phyloP scores from a whole-genome alignment of 2,329 filamentous ascomycete species.

The Apiospora malaysiana region DNA sequence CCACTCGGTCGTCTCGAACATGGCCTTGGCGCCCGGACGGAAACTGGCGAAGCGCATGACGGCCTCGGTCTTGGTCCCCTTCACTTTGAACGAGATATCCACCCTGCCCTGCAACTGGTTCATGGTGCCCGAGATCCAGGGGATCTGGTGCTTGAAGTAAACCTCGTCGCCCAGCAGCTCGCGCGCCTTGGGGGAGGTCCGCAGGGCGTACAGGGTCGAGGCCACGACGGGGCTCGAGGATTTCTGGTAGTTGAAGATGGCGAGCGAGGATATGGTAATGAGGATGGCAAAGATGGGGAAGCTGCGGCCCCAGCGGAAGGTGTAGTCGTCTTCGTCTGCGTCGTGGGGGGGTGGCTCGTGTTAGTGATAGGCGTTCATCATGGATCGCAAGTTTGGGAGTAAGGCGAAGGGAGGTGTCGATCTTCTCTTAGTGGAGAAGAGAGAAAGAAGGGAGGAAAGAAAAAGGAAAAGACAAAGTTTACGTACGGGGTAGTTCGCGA shows the following conservation, averaged over 20 bases:
- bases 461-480: conserved; percentile 6
- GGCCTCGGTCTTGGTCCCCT: conserved; percentile 73
- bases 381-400: too few relatives aligned
- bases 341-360: background rate
- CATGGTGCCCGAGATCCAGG: conserved; percentile 86
- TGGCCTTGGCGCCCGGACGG: conserved; percentile 63
- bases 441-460: too few relatives aligned
- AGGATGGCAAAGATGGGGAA: conserved; percentile 80
- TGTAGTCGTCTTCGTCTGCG: conserved; percentile 48
- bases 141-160: conserved; percentile 78
- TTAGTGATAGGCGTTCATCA: background rate
- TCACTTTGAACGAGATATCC: conserved; percentile 85
- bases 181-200: conserved; percentile 77
- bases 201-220: conserved; percentile 88
- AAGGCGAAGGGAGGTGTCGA: too few relatives aligned
- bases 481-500: conserved; percentile 68
- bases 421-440: too few relatives aligned
- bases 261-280: conserved; percentile 74
- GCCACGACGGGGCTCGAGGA: conserved; percentile 84
- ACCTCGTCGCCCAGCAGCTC: conserved; percentile 85
- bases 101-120: conserved; percentile 93
- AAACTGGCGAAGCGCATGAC: conserved; percentile 82
- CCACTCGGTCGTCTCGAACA: conserved; percentile 92
- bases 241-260: conserved; percentile 99
- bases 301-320: conserved; percentile 71